Base-by-base conservation (phyloP, 148 eudicot genomes). In the Simmondsia chinensis region DNA sequence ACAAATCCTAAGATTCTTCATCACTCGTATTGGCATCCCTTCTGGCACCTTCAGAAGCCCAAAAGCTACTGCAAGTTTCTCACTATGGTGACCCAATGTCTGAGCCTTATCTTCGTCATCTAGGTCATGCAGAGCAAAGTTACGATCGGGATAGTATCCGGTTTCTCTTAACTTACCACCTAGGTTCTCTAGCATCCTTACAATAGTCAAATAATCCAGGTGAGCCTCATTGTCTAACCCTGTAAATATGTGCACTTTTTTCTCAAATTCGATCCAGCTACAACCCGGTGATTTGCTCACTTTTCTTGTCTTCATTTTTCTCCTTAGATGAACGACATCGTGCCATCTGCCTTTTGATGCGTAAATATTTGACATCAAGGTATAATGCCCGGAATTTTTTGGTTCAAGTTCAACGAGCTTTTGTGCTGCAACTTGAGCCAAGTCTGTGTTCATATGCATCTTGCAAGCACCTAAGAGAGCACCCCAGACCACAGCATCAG, bases 211-310 rank as follows among this genome's bases (percentile, higher is more conserved):
- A 32, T 43, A 56, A 28, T 74, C 68, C 40, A 73, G 76, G 54
- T 74, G 80, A 11, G 62, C 33, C 32, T 20, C 66, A 54, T 56
- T 46, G 24, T 65, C 69, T 41, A 55, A 66, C 16, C 76, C 72
- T n/a, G 57, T 38, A 28, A 74, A 74, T 53, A 57, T 51, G 43
- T 74, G 72, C 33, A 74, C 72, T 66, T 58, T 48, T 54, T 71
- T 71, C 29, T 74, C 74, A 47, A 66, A 61, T 55, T 61, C 76
- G 27, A 70, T 65, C 80, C 80, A 74, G 56, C 80, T 69, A 62
- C 71, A 74, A 45, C 75, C 80, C 10, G 66, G 72, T 23, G 57
- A 56, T 54, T 74, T 74, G 7, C 35, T 65, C 33, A 70, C 72
- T 40, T 66, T 50, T 49, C 24, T 40, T 5, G 46, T 43, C 28